Conservation (phyloP, 2,329 filamentous ascomycete species). For the Penicillium fuscoglaucum region DNA sequence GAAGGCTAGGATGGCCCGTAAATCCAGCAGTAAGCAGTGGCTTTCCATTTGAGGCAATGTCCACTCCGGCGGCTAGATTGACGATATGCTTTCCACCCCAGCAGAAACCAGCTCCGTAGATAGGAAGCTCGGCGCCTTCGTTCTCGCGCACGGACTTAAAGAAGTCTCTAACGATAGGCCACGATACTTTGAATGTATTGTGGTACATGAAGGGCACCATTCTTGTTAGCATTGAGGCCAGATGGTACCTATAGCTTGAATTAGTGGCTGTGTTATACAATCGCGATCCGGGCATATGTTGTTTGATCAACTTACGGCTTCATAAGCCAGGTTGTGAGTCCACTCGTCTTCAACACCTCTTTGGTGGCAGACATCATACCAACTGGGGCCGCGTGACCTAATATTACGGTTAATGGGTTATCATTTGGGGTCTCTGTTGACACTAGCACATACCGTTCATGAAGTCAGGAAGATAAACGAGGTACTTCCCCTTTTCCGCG, state of each 20-base stretch:
- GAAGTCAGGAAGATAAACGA: slow-evolving; percentile 59
- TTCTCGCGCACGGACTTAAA: slow-evolving; percentile 39
- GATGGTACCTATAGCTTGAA: not conserved
- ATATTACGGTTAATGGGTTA: not conserved
- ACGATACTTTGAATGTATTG: slow-evolving; percentile 20
- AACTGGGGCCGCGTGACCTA: not conserved
- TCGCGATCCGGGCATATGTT: not conserved
- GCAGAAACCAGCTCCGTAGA: slow-evolving; percentile 62
- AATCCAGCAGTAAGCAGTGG: not conserved
- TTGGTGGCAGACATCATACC: not conserved
- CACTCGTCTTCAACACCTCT: not conserved
- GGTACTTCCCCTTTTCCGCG: slow-evolving; percentile 52
- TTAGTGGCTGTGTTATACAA: not conserved
- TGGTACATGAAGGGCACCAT: not conserved
- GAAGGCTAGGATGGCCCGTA: slow-evolving; percentile 3
- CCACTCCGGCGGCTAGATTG: slow-evolving; percentile 47
- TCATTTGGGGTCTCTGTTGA: not conserved
- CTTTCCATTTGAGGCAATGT: slow-evolving; percentile 39
- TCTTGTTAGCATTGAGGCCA: not conserved
- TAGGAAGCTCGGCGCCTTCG: slow-evolving; percentile 36
- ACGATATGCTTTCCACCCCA: slow-evolving; percentile 62
- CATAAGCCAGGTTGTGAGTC: not conserved
- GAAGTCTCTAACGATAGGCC: slow-evolving; percentile 42
- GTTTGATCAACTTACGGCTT: slow-evolving; percentile 2
- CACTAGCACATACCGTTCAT: slow-evolving; percentile 47